Base-by-base conservation (phyloP, 768 basidiomycete species). In the Rubroboletus satanas region DNA sequence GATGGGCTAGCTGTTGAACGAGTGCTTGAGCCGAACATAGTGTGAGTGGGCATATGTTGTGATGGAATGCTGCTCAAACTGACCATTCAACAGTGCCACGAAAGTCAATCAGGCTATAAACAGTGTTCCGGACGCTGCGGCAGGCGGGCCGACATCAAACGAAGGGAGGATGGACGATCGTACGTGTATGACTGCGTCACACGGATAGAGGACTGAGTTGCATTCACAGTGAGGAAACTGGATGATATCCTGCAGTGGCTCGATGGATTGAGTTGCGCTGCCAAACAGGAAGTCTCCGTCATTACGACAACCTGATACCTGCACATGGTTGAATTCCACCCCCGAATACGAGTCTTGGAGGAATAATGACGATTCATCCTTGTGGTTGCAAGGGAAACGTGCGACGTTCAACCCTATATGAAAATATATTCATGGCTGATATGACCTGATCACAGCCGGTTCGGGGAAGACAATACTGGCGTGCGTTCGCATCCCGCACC, bases 371-470 rank as follows among this genome's bases (percentile, higher is more conserved):
- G 15, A 31, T 14, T 55, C 52, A 14, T 52, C 50, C 12, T 18
- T 63, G 29, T 64, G 59, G 62, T 32, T 63, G 31, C 48, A 58
- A 21, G 62, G 63, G 14, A 63, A 64, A 47, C 51, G 62, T 61
- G n/a, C n/a, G 52, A 15, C 10, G 8, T 36, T 47, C 6, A 17
- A 39, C 23, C 1, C 14, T 23, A 7, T 49, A 23, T 5, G 21
- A 12, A 2, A 18, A 18, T 31, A 3, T 14, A 28, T 14, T 31
- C 15, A 7, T 23, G 31, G 35, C 43, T 58, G 12, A 49, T 26
- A 5, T 35, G 10, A 2, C 15, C 23, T 38, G 31, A 15, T 23
- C 12, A 12, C 29, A 64, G 61, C 61, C 6, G 63, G 63, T 21
- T 47, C 54, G 21, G 63, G 63, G 12, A 65, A 65, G 39, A 56